A percentile compares a stretch with the other conserved stretches of the same genome.
These are phyloP conservation scores for Candida loeiensis DNA, from an alignment of 805 yeast genomes.

Conservation along the genomic window DNA sequence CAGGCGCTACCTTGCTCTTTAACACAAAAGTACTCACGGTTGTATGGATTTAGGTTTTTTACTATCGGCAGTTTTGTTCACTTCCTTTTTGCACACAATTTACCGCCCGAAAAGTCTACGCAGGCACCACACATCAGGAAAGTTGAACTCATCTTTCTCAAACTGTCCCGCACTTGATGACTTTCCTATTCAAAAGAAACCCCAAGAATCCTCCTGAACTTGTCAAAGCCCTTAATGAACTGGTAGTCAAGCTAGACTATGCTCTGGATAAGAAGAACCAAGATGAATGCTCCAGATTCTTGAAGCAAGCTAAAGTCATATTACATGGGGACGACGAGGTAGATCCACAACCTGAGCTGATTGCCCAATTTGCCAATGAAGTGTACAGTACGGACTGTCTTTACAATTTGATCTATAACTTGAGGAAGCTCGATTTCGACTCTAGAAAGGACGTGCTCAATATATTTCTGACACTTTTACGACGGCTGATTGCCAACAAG, in stretches of 20 bases:
- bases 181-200: constrained; percentile 84
- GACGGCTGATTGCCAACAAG: constrained; percentile 71
- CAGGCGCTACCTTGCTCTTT: not conserved
- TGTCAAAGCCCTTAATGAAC: constrained; percentile 71
- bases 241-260: constrained; percentile 57
- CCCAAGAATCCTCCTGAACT: constrained; percentile 89
- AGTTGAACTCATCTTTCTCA: not conserved
- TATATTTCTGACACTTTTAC: constrained; percentile 70
- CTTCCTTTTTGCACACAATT: constrained; percentile 2
- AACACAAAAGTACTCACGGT: not conserved
- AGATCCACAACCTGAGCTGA: constrained; percentile 67
- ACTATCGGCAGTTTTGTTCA: not conserved
- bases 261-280: constrained; percentile 49
- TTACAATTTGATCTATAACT: constrained; percentile 52
- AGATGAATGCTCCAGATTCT: constrained; percentile 68
- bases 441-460: constrained; percentile 78
- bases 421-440: constrained; percentile 79
- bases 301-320: constrained; percentile 61
- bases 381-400: constrained; percentile 70
- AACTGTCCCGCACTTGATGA: constrained; percentile 45
- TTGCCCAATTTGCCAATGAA: constrained; percentile 75
- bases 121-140: not conserved
- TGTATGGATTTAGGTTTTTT: not conserved
- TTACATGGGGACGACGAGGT: constrained; percentile 67
- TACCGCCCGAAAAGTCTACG: not conserved